Percentiles rank a stretch among this genome's conserved stretches.
phyloP scores from a whole-genome alignment of 2,329 filamentous ascomycete species.

The Didymella arachidicola region DNA sequence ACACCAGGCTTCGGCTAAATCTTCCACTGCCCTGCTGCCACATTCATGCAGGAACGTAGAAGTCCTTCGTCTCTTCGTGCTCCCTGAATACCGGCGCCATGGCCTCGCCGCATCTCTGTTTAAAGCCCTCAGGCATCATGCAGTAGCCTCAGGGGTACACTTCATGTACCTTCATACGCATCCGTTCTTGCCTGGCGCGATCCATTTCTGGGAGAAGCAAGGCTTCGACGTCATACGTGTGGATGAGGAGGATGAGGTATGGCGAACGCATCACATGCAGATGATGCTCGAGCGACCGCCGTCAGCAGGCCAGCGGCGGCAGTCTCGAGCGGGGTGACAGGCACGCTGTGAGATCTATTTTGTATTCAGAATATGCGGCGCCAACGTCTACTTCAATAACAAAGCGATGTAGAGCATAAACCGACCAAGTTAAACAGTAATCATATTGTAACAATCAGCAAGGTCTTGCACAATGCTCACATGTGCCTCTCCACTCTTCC shows the following conservation, averaged over 20 bases:
- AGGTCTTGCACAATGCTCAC: background rate
- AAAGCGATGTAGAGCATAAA: background rate
- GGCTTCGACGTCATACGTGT: slow-evolving; percentile 21
- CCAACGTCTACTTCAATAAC: background rate
- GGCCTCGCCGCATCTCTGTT: slow-evolving; percentile 24
- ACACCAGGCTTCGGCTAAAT: background rate
- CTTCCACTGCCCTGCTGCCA: slow-evolving; percentile 1
- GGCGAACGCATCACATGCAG: slow-evolving; percentile 27
- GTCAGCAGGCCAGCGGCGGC: background rate
- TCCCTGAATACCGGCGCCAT: slow-evolving; percentile 19
- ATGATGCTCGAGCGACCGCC: slow-evolving; percentile 7
- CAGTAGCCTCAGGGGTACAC: slow-evolving; percentile 8
- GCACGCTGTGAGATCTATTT: background rate
- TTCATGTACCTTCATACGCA: slow-evolving; percentile 31
- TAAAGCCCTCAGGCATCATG: slow-evolving; percentile 4
- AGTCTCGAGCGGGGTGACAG: background rate
- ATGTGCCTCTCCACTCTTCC: slow-evolving; percentile 44
- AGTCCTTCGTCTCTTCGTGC: slow-evolving; percentile 25
- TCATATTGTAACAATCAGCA: background rate
- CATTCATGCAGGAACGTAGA: slow-evolving; percentile 14
- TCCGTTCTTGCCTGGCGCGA: slow-evolving; percentile 26
- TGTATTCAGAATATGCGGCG: background rate
- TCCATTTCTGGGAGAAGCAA: slow-evolving; percentile 29
- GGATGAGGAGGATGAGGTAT: slow-evolving; percentile 23
- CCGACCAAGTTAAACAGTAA: background rate